These are phyloP conservation scores for Leucocoprinus leucothites DNA, from an alignment of 768 basidiomycete species.

Conservation along the genomic window DNA sequence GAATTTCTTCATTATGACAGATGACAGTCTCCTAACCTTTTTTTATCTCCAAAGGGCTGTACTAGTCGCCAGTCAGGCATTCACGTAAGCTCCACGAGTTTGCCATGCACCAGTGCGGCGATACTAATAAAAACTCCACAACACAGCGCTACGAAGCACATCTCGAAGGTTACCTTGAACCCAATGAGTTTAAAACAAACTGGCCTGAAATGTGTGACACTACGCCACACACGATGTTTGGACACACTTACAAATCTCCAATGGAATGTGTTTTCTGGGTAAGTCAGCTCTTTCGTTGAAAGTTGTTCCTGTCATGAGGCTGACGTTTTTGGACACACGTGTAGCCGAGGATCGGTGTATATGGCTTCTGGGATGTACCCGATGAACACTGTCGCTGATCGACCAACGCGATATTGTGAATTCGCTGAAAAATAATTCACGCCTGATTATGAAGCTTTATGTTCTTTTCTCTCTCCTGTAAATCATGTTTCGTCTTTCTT, in stretches of 20 bases:
- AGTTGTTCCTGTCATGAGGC: background rate
- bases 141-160: constrained; percentile 4
- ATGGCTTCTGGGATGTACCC: constrained; percentile 9
- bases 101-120: background rate
- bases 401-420: too few relatives aligned
- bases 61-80: constrained; percentile 1
- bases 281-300: background rate
- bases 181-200: constrained; percentile 1
- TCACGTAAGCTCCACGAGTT: constrained; percentile 2
- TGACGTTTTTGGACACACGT: background rate
- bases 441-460: too few relatives aligned
- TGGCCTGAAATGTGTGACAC: constrained; percentile 11
- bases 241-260: background rate
- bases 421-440: background rate
- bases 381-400: background rate
- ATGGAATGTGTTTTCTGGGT: constrained; percentile 5
- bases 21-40: background rate
- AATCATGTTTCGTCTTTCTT: background rate
- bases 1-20: background rate
- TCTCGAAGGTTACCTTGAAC: constrained; percentile 6
- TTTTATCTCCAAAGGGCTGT: background rate
- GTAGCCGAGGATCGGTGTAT: constrained; percentile 1
- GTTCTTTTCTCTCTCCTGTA: background rate
- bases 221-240: constrained; percentile 9
- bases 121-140: background rate